Conservation (phyloP, 2,329 filamentous ascomycete genomes). For the Neofusicoccum ribis region DNA sequence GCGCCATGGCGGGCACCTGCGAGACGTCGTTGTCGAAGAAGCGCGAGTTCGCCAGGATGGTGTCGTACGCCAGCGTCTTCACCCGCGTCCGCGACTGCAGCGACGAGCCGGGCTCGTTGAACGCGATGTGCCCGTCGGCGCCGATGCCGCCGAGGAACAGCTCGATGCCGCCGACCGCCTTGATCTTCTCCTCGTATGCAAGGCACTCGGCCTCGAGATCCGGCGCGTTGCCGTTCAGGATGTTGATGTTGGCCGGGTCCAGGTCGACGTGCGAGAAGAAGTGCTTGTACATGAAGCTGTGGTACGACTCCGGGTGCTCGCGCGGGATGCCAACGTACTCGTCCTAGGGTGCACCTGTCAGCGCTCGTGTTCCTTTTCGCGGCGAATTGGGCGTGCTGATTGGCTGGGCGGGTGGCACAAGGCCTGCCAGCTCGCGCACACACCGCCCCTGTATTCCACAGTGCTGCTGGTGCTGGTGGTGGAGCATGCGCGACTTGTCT, state of each 20-base stretch:
- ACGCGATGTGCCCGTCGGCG: constrained; percentile 84
- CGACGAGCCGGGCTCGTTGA: constrained; percentile 85
- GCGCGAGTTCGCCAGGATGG: constrained; percentile 79
- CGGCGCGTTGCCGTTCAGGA: constrained; percentile 76
- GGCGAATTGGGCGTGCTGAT: too few relatives aligned
- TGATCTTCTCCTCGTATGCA: constrained; percentile 77
- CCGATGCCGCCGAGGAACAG: constrained; percentile 84
- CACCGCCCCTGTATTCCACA: background rate
- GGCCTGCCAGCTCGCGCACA: background rate
- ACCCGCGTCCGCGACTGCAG: constrained; percentile 76
- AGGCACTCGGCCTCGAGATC: constrained; percentile 76
- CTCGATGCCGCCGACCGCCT: constrained; percentile 74
- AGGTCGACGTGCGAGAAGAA: constrained; percentile 87
- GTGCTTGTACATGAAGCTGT: constrained; percentile 91
- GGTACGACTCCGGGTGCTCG: constrained; percentile 82
- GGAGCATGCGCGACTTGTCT: background rate
- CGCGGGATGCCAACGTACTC: constrained; percentile 83
- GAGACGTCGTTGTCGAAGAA: constrained; percentile 74
- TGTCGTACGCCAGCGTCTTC: constrained; percentile 85
- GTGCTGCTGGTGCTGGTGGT: background rate
- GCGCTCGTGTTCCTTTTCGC: background rate
- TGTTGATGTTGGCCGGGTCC: constrained; percentile 78
- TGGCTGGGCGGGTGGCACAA: background rate
- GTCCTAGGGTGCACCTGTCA: constrained; percentile 53
- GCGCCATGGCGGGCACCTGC: constrained; percentile 76